Conservation (phyloP, 192 early-diverging fungal genomes). For the Mortierella hygrophila region DNA sequence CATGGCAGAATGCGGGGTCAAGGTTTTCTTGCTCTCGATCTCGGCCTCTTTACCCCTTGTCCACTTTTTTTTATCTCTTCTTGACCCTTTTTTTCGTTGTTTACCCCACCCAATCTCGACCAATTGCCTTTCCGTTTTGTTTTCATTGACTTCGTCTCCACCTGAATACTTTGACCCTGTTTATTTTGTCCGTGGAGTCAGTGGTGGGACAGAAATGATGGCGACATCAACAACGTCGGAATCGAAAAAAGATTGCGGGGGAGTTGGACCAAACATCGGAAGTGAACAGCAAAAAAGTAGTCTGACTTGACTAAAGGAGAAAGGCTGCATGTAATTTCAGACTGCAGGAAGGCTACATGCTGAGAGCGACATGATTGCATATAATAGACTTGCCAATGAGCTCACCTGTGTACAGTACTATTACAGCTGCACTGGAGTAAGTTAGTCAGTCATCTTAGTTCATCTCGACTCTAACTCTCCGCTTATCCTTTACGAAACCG, state of each 20-base stretch:
- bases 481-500: neutral
- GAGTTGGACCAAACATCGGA: neutral
- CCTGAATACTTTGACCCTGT: neutral
- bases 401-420: too few relatives aligned
- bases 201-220: neutral
- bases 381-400: neutral
- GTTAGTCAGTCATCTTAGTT: neutral
- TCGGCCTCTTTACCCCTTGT: neutral
- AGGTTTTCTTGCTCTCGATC: constrained; percentile 3
- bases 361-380: neutral
- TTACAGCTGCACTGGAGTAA: neutral
- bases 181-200: neutral
- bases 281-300: neutral
- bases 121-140: neutral
- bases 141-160: neutral
- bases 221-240: neutral
- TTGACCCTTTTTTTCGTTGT: constrained; percentile 5
- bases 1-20: constrained; percentile 49
- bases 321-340: neutral
- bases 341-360: neutral
- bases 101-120: neutral
- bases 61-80: constrained; percentile 11
- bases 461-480: neutral
- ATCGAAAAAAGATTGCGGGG: constrained; percentile 4
- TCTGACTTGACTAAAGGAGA: neutral